Evolutionary conservation across 805 yeast species (phyloP).

Genomic region (Maudiozyma bulderi): DNA sequence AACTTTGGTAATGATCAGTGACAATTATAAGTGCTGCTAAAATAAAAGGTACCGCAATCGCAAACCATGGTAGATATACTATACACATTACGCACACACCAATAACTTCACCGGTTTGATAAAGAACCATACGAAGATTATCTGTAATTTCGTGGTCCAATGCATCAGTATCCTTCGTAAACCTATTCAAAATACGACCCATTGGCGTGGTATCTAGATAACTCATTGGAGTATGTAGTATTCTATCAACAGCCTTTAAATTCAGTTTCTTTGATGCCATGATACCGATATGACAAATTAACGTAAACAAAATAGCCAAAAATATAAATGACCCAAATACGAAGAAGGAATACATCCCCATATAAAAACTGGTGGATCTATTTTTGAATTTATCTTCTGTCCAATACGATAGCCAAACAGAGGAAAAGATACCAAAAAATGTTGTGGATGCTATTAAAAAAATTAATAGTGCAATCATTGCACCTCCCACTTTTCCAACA

Average conservation of each 20-base stretch:
- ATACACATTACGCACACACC: constrained; percentile 64
- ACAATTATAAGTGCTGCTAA: constrained; percentile 34
- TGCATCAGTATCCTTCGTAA: constrained; percentile 80
- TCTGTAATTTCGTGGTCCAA: constrained; percentile 73
- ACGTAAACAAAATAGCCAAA: constrained; percentile 27
- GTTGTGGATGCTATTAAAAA: constrained; percentile 21
- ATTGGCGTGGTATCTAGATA: constrained; percentile 80
- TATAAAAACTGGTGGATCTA: constrained; percentile 48
- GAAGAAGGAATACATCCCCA: constrained; percentile 66
- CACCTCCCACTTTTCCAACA: constrained; percentile 35
- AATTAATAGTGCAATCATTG: constrained; percentile 17
- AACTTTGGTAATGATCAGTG: constrained; percentile 39
- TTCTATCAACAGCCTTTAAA: constrained; percentile 45
- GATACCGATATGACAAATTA: constrained; percentile 34
- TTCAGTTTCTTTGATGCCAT: constrained; percentile 49
- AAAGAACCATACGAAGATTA: constrained; percentile 51
- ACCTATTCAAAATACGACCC: constrained; percentile 78
- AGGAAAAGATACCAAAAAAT: constrained; percentile 25
- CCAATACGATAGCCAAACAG: constrained; percentile 81
- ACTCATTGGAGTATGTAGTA: constrained; percentile 72
- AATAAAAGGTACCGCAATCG: constrained; percentile 57
- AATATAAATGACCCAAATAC: constrained; percentile 39
- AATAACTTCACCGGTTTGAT: constrained; percentile 42
- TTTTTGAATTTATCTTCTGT: constrained; percentile 42
- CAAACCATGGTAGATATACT: constrained; percentile 70